phyloP scores from a whole-genome alignment of 176 grass and related monocot genomes.

The Alopecurus myosuroides region DNA sequence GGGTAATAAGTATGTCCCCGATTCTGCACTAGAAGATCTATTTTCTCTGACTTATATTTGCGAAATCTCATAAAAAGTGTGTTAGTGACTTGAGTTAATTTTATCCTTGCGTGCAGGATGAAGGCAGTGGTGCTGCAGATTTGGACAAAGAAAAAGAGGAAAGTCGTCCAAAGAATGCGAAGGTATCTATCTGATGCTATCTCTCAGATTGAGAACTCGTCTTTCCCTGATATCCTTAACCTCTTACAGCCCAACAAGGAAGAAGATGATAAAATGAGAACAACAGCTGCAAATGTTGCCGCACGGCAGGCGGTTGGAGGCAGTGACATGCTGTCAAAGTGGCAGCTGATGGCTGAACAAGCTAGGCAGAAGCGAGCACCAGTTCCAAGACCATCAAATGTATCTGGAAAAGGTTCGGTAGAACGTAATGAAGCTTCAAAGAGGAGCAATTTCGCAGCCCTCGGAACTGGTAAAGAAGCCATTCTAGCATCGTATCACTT shows the following conservation, averaged over 20 bases:
- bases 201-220: not conserved
- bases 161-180: slow-evolving; percentile 60
- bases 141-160: slow-evolving; percentile 96
- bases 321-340: slow-evolving; percentile 94
- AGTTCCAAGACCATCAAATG: slow-evolving; percentile 13
- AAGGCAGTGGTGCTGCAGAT: slow-evolving; percentile 44
- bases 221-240: slow-evolving; percentile 32
- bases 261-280: slow-evolving; percentile 98
- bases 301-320: slow-evolving; percentile 83
- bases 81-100: slow-evolving; percentile 6
- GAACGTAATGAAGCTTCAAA: slow-evolving; percentile 73
- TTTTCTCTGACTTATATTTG: not conserved
- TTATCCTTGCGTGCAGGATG: slow-evolving; percentile 43
- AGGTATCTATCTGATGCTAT: slow-evolving; percentile 44
- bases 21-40: not conserved
- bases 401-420: slow-evolving; percentile 32
- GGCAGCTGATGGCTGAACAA: slow-evolving; percentile 98
- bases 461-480: slow-evolving; percentile 42
- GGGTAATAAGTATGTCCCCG: not conserved
- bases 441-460: slow-evolving; percentile 39
- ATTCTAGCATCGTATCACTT: not conserved
- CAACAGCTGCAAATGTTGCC: slow-evolving; percentile 92
- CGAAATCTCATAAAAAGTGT: not conserved
- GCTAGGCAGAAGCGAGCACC: slow-evolving; percentile 65
- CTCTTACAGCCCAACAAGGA: slow-evolving; percentile 78